Percentiles rank a stretch among this genome's conserved stretches.
These are phyloP conservation scores for Pseudocercospora eumusae DNA, from an alignment of 2,329 filamentous ascomycete species.

Conservation along the genomic window DNA sequence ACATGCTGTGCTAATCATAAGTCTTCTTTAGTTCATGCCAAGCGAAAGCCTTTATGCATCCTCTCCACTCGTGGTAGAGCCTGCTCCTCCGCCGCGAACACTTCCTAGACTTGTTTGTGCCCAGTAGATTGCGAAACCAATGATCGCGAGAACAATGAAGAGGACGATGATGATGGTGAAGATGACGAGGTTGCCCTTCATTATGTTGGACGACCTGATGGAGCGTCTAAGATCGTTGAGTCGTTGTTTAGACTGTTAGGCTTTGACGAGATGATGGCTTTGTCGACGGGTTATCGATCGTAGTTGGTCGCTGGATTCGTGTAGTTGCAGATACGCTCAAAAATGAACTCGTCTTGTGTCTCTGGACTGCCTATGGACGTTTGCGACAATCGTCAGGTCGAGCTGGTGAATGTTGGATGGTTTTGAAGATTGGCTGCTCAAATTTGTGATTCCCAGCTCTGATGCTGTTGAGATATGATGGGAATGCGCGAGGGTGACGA, in stretches of 20 bases:
- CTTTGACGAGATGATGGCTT: not conserved
- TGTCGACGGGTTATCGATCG: not conserved
- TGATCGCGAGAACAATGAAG: conserved; percentile 53
- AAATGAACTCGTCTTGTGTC: not conserved
- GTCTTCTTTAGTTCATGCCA: not conserved
- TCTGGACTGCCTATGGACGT: not conserved
- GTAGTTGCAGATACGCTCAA: not conserved
- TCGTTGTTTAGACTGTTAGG: not conserved
- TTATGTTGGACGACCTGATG: conserved; percentile 33
- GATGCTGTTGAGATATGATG: not conserved
- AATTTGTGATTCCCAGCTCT: not conserved
- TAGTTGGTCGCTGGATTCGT: not conserved
- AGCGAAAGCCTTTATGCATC: conserved; percentile 30
- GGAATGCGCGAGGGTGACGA: not conserved
- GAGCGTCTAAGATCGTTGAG: not conserved
- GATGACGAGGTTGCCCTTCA: conserved; percentile 57
- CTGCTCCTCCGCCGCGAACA: conserved; percentile 30
- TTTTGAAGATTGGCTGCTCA: not conserved
- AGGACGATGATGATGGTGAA: conserved; percentile 56
- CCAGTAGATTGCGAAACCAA: conserved; percentile 54
- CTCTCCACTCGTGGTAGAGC: conserved; percentile 35
- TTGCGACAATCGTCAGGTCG: not conserved
- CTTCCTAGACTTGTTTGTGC: conserved; percentile 44
- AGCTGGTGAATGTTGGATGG: not conserved
- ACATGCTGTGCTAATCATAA: not conserved